Percentiles rank a stretch among this genome's conserved stretches.
Evolutionary conservation across 2,329 filamentous ascomycete genomes (phyloP).

Genomic region (Knoxdaviesia capensis): DNA sequence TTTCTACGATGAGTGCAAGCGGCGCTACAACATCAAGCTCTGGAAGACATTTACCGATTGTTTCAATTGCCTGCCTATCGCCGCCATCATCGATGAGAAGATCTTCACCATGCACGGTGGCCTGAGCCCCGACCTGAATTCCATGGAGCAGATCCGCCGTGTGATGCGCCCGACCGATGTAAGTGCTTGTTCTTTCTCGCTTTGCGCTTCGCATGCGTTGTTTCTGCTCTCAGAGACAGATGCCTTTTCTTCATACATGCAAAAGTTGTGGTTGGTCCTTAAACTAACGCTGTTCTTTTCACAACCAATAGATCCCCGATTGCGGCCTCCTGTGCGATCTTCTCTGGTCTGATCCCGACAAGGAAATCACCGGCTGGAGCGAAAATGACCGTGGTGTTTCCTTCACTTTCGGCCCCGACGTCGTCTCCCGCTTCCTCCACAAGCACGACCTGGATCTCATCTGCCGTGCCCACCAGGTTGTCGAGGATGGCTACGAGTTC

Average conservation of each 20-base stretch:
- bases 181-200: constrained; percentile 23
- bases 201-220: neutral
- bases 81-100: constrained; percentile 98
- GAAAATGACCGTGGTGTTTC: constrained; percentile 98
- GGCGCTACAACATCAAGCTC: constrained; percentile 96
- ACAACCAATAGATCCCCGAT: constrained; percentile 61
- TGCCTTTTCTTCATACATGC: constrained; percentile 4
- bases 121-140: constrained; percentile 90
- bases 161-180: constrained; percentile 99
- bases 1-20: constrained; percentile 99
- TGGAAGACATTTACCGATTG: constrained; percentile 99
- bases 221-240: neutral
- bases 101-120: constrained; percentile 99
- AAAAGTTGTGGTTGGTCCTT: constrained; percentile 12
- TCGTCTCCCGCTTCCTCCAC: constrained; percentile 90
- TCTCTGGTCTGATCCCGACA: constrained; percentile 96
- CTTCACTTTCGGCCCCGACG: constrained; percentile 94
- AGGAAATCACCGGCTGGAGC: constrained; percentile 97
- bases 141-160: constrained; percentile 98
- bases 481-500: constrained; percentile 98
- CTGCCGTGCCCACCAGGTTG: constrained; percentile 94
- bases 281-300: constrained; percentile 5
- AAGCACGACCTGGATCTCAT: constrained; percentile 99
- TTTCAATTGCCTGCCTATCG: constrained; percentile 97
- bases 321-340: constrained; percentile 95